Evolutionary conservation across 169 alveolate species (phyloP), one percentile per base, ranked within the genome.

Genomic region (Plasmodium yoelii): DNA sequence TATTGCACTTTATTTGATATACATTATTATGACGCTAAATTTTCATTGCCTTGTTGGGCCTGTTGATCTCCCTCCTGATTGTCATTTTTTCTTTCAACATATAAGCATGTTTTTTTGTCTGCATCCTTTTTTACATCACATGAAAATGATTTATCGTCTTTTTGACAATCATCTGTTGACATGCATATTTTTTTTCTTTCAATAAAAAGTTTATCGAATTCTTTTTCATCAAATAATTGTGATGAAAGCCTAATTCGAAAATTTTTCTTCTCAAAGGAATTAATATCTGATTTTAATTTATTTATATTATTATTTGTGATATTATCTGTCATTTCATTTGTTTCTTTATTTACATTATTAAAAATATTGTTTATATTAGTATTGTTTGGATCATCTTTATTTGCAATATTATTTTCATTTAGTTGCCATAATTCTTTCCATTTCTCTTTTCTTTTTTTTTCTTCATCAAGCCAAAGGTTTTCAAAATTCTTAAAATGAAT

Each of bases 211-310:
- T 80, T 56, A 47, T 80, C 70, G 24, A 65, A 56, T 65, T 65
- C 90, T 7, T 65, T 77, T 28, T 65, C 82, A 34, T 80, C 90
- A 28, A 80, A 64, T 59, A 80, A 60, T 13, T 80, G 82, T 0
- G 90, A 80, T 5, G 90, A 80, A 46, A 80, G 80, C 65, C 90
- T 57, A 53, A 80, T 80, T 12, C 90, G 77, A 47, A 80, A 80
- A 34, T 80, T 80, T 80, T 80, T 80, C 63, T 80, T 80, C 47
- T 80, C 90, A 2, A 42, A 49, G 10, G 67, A 28, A 42, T 80
- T 67, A 3, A 39, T 5, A n/a, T 80, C 90, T 60, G 55, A 47
- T 15, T 49, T 80, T 9, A 19, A 13, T 18, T 65, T 80, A 56
- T 80, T 63, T 56, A 70, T 51, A 53, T 13, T 53, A 22, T 5